These are phyloP conservation scores for Solanum lycopersicoides DNA, from an alignment of 257 asterid species.

Conservation along the genomic window DNA sequence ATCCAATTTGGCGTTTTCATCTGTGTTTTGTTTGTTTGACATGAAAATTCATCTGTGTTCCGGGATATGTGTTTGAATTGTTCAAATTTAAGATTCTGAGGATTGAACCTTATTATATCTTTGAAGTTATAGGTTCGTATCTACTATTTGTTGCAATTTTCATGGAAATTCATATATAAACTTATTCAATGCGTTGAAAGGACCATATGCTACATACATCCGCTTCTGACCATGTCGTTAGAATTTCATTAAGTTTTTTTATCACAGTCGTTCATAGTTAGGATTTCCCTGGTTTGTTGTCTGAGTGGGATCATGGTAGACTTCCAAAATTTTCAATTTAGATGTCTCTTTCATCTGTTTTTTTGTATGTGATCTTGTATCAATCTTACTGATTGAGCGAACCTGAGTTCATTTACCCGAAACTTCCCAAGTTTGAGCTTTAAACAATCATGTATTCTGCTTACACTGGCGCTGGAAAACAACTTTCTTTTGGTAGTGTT, in stretches of 20 bases:
- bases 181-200: background rate
- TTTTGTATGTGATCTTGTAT: background rate
- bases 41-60: background rate
- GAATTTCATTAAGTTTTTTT: background rate
- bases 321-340: background rate
- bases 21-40: background rate
- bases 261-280: background rate
- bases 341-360: background rate
- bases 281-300: background rate
- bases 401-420: background rate
- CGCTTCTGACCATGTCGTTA: background rate
- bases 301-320: background rate
- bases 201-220: background rate
- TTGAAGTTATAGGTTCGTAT: background rate
- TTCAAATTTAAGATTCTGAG: background rate
- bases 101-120: background rate
- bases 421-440: background rate
- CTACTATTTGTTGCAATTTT: background rate
- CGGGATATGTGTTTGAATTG: background rate
- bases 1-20: background rate
- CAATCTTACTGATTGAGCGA: background rate
- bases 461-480: background rate
- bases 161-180: background rate
- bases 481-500: background rate
- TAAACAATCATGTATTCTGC: background rate